Evolutionary conservation across 371 early-diverging fungal genomes (phyloP).

Genomic region (Rhizopus microsporus): DNA sequence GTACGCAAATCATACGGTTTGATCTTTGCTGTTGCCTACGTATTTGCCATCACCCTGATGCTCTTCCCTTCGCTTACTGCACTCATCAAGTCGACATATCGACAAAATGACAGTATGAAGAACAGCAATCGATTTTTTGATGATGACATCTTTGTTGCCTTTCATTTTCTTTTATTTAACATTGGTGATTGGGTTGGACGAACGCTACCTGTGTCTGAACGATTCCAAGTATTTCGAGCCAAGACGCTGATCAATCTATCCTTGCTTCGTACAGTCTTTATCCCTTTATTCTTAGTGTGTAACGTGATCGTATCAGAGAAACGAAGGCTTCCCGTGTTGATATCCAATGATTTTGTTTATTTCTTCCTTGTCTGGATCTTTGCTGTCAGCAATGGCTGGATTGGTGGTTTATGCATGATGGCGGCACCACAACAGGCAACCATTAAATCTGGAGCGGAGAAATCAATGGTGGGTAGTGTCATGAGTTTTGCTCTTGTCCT

Average conservation of each 20-base stretch:
- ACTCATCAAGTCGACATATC: slow-evolving; percentile 59
- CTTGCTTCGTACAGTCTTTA: slow-evolving; percentile 55
- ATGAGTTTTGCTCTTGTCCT: slow-evolving; percentile 71
- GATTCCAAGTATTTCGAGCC: slow-evolving; percentile 37
- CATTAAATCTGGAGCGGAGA: slow-evolving; percentile 32
- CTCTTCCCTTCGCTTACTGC: slow-evolving; percentile 81
- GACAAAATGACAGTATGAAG: slow-evolving; percentile 17
- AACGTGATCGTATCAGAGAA: slow-evolving; percentile 58
- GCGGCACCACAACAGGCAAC: slow-evolving; percentile 65
- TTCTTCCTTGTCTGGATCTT: slow-evolving; percentile 64
- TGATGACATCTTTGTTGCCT: slow-evolving; percentile 69
- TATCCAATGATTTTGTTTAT: slow-evolving; percentile 63
- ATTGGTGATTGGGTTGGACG: slow-evolving; percentile 81
- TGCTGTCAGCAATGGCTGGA: slow-evolving; percentile 70
- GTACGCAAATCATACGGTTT: slow-evolving; percentile 41
- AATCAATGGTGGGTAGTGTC: slow-evolving; percentile 64
- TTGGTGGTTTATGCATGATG: slow-evolving; percentile 77
- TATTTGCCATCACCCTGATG: slow-evolving; percentile 70
- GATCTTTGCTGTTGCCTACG: slow-evolving; percentile 56
- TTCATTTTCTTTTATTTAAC: slow-evolving; percentile 77
- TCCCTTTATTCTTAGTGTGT: slow-evolving; percentile 73
- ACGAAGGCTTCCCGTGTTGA: slow-evolving; percentile 53
- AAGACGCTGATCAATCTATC: slow-evolving; percentile 50
- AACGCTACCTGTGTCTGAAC: slow-evolving; percentile 38
- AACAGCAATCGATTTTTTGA: slow-evolving; percentile 35